Evolutionary conservation across 257 asterid genomes (phyloP).

Genomic region (Nicotiana benthamiana): DNA sequence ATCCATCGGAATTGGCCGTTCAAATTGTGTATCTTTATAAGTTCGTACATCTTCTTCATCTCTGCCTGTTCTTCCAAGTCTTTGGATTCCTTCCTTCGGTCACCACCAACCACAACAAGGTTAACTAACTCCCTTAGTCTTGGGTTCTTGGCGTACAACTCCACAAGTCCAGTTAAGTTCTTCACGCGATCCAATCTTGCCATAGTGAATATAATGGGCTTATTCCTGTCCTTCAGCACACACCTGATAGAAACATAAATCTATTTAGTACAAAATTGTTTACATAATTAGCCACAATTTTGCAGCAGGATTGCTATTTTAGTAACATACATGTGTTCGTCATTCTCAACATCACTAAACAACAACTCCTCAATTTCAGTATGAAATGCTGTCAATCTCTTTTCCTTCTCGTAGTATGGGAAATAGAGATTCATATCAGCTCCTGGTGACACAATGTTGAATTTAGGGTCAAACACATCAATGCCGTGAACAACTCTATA

Average conservation of each 20-base stretch:
- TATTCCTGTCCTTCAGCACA: constrained; percentile 71
- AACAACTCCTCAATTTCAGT: constrained; percentile 82
- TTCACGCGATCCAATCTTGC: constrained; percentile 88
- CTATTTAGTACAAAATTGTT: neutral
- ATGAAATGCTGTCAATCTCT: constrained; percentile 59
- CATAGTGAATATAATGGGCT: constrained; percentile 92
- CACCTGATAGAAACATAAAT: constrained; percentile 31
- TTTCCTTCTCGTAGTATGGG: constrained; percentile 63
- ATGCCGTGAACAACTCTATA: constrained; percentile 95
- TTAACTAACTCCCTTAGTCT: constrained; percentile 66
- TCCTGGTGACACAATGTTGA: constrained; percentile 97
- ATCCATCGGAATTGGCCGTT: constrained; percentile 96
- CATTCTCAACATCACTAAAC: constrained; percentile 69
- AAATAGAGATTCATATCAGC: constrained; percentile 75
- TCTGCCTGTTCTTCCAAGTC: constrained; percentile 93
- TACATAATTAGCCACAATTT: neutral
- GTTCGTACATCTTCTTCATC: constrained; percentile 85
- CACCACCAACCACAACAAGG: constrained; percentile 93
- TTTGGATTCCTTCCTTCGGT: constrained; percentile 80
- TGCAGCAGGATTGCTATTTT: neutral
- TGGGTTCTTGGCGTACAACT: constrained; percentile 76
- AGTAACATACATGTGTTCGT: constrained; percentile 67
- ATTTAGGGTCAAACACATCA: constrained; percentile 86
- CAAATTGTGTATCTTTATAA: constrained; percentile 58
- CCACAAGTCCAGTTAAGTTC: constrained; percentile 85